phyloP scores from a whole-genome alignment of 1,284 basidiomycete species.

The Ustilago bromivora region DNA sequence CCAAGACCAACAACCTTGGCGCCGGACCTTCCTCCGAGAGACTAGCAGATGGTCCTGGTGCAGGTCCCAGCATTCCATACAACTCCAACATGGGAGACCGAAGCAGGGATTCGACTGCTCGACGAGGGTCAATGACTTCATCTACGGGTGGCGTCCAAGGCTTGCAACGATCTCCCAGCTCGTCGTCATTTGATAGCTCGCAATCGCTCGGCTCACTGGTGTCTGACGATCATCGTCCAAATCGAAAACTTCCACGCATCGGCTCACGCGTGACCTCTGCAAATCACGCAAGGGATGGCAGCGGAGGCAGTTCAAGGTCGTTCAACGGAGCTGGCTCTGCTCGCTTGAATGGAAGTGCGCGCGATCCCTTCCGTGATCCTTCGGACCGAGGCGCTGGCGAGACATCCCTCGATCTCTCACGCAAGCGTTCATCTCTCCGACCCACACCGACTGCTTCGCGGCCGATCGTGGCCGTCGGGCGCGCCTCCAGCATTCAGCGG shows the following conservation, averaged over 20 bases:
- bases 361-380: constrained; percentile 42
- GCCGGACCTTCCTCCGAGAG: constrained; percentile 46
- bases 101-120: constrained; percentile 8
- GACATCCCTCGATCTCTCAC: not conserved
- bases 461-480: constrained; percentile 56
- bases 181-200: constrained; percentile 33
- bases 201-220: constrained; percentile 28
- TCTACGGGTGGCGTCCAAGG: constrained; percentile 15
- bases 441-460: constrained; percentile 44
- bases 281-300: constrained; percentile 10
- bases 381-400: constrained; percentile 17
- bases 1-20: constrained; percentile 32
- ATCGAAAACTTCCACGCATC: constrained; percentile 36
- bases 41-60: constrained; percentile 31
- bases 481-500: constrained; percentile 52
- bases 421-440: constrained; percentile 27
- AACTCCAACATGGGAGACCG: constrained; percentile 2
- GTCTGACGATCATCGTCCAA: constrained; percentile 42
- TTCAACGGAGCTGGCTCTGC: constrained; percentile 2
- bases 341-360: constrained; percentile 4
- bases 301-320: constrained; percentile 16
- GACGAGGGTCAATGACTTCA: constrained; percentile 21
- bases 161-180: constrained; percentile 27
- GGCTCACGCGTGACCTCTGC: constrained; percentile 36
- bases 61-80: constrained; percentile 21